These are phyloP conservation scores for Posidonia australis DNA, from an alignment of 106 monocot genomes.

Conservation along the genomic window DNA sequence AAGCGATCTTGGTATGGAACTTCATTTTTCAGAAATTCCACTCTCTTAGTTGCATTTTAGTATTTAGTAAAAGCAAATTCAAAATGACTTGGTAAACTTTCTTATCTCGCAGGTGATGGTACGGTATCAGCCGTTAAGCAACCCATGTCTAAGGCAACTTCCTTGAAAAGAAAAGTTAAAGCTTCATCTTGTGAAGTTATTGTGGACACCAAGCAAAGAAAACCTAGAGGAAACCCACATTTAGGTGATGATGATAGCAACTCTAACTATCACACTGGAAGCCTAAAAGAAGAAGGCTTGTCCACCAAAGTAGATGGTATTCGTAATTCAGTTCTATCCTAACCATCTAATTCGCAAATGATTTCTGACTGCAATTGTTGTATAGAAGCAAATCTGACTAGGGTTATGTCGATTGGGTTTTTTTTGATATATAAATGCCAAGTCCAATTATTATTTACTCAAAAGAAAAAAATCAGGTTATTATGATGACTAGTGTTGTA, in stretches of 20 bases:
- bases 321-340: not conserved
- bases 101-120: conserved; percentile 1
- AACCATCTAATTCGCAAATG: not conserved
- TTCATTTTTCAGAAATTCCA: not conserved
- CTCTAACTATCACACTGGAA: not conserved
- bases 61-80: not conserved
- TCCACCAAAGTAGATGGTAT: not conserved
- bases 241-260: not conserved
- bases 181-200: conserved; percentile 15
- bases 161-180: conserved; percentile 32
- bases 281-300: not conserved
- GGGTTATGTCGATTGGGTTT: no score
- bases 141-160: not conserved
- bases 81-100: not conserved
- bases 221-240: conserved; percentile 21
- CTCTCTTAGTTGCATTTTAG: not conserved
- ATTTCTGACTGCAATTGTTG: not conserved
- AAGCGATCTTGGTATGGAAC: conserved; percentile 22
- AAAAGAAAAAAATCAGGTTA: not conserved
- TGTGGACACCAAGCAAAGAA: conserved; percentile 5
- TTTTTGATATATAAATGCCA: no score
- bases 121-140: conserved; percentile 2
- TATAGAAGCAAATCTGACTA: no score
- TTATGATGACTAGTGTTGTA: not conserved
- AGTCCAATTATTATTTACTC: not conserved